Evolutionary conservation across 2,329 filamentous ascomycete genomes (phyloP).

Genomic region (Colletotrichum shisoi): DNA sequence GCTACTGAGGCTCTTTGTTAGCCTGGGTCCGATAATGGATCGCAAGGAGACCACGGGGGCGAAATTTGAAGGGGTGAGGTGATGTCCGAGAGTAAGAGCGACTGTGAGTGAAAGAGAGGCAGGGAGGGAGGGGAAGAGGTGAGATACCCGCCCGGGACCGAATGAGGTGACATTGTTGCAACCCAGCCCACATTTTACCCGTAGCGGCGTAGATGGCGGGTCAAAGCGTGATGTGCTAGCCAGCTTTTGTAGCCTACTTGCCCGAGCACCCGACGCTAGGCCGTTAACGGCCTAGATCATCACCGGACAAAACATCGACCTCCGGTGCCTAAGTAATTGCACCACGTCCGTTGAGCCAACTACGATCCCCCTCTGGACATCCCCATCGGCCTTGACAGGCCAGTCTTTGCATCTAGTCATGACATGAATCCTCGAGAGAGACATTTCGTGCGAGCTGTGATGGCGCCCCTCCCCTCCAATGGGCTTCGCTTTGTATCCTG

Average conservation of each 20-base stretch:
- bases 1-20: slow-evolving; percentile 33
- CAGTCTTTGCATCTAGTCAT: slow-evolving; percentile 6
- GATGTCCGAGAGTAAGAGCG: slow-evolving; percentile 9
- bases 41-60: slow-evolving; percentile 11
- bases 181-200: neutral
- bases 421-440: slow-evolving; percentile 17
- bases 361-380: slow-evolving; percentile 34
- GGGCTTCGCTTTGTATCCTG: slow-evolving; percentile 13
- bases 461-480: neutral
- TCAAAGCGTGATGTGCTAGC: too few relatives aligned
- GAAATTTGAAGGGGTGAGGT: slow-evolving; percentile 18
- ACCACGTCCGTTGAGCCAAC: slow-evolving; percentile 20
- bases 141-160: slow-evolving; percentile 36
- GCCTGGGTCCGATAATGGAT: slow-evolving; percentile 15
- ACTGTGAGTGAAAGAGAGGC: neutral
- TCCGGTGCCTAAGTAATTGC: slow-evolving; percentile 26
- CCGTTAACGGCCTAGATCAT: neutral
- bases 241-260: neutral
- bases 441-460: slow-evolving; percentile 13
- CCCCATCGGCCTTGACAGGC: slow-evolving; percentile 33
- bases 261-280: slow-evolving; percentile 29
- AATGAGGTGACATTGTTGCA: slow-evolving; percentile 4
- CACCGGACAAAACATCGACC: slow-evolving; percentile 29
- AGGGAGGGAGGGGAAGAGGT: neutral
- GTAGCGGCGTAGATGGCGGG: neutral